phyloP scores from a whole-genome alignment of 495 filamentous ascomycete genomes.

The Apiosordaria backusii region DNA sequence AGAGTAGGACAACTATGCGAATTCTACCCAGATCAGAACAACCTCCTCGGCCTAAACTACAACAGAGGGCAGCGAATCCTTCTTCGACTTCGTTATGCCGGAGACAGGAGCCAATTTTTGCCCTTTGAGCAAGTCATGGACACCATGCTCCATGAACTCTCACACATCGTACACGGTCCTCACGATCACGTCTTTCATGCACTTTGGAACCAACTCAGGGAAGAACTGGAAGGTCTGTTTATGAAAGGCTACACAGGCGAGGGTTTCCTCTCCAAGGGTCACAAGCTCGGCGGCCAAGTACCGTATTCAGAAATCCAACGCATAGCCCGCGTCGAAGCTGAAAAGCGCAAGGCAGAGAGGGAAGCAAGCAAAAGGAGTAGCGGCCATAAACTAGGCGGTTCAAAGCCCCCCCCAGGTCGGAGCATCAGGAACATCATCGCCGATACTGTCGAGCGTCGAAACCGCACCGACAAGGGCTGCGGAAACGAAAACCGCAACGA shows the following conservation, averaged over 20 bases:
- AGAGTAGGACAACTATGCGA: slow-evolving; percentile 75
- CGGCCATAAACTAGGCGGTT: slow-evolving; percentile 72
- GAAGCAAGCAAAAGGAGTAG: slow-evolving; percentile 46
- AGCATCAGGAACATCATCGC: slow-evolving; percentile 75
- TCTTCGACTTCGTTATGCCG: slow-evolving; percentile 74
- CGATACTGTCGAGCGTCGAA: slow-evolving; percentile 66
- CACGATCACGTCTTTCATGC: slow-evolving; percentile 81
- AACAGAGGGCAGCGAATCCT: slow-evolving; percentile 75
- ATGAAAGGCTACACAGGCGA: slow-evolving; percentile 89
- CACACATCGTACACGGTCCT: slow-evolving; percentile 79
- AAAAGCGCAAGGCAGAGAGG: slow-evolving; percentile 58
- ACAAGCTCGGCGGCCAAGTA: slow-evolving; percentile 60
- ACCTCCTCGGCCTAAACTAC: slow-evolving; percentile 77
- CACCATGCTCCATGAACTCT: slow-evolving; percentile 95
- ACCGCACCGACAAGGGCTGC: slow-evolving; percentile 61
- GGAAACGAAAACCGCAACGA: slow-evolving; percentile 61
- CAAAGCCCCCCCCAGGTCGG: slow-evolving; percentile 53
- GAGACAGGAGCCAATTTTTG: slow-evolving; percentile 73
- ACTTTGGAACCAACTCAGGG: slow-evolving; percentile 82
- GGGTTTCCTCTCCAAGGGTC: slow-evolving; percentile 76
- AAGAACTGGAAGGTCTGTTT: slow-evolving; percentile 72
- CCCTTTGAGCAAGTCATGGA: slow-evolving; percentile 75
- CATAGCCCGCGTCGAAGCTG: slow-evolving; percentile 70
- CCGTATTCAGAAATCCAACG: slow-evolving; percentile 73
- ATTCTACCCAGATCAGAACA: slow-evolving; percentile 73